These are phyloP conservation scores for Erodium maritimum DNA, from an alignment of 345 rosid genomes.

Conservation along the genomic window DNA sequence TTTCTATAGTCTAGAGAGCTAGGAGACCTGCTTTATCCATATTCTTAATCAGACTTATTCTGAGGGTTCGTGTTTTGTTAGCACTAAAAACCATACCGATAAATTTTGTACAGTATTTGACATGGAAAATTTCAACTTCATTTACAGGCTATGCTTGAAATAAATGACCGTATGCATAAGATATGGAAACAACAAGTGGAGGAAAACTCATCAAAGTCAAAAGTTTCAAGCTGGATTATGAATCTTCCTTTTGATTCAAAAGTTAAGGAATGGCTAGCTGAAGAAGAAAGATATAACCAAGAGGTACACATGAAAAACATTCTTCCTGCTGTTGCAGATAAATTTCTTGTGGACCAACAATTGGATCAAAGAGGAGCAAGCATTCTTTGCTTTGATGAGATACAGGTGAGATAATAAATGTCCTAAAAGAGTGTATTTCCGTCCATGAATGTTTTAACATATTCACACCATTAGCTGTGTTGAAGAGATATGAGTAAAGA, in stretches of 20 bases:
- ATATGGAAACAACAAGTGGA: constrained; percentile 76
- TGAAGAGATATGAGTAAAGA: neutral
- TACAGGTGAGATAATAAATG: constrained; percentile 43
- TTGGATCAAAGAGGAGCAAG: constrained; percentile 60
- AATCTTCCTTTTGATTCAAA: constrained; percentile 75
- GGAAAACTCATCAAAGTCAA: constrained; percentile 42
- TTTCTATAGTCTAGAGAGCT: too few species aligned
- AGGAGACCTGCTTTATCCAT: too few species aligned
- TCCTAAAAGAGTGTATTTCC: neutral
- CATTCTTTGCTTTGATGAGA: constrained; percentile 87
- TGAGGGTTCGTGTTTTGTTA: neutral
- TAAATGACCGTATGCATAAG: constrained; percentile 79
- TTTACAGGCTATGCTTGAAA: constrained; percentile 78
- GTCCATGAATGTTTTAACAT: neutral
- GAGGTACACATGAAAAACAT: constrained; percentile 70
- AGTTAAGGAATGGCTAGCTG: constrained; percentile 85
- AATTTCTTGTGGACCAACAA: constrained; percentile 54
- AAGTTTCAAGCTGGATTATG: constrained; percentile 66
- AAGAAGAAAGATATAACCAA: constrained; percentile 77
- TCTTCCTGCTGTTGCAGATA: constrained; percentile 85
- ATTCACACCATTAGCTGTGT: neutral
- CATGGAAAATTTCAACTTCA: neutral
- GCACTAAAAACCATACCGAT: neutral
- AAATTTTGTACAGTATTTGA: neutral
- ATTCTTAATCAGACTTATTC: neutral